These are phyloP conservation scores for Leccinum disarticulatum DNA, from an alignment of 768 basidiomycete species.

Conservation along the genomic window DNA sequence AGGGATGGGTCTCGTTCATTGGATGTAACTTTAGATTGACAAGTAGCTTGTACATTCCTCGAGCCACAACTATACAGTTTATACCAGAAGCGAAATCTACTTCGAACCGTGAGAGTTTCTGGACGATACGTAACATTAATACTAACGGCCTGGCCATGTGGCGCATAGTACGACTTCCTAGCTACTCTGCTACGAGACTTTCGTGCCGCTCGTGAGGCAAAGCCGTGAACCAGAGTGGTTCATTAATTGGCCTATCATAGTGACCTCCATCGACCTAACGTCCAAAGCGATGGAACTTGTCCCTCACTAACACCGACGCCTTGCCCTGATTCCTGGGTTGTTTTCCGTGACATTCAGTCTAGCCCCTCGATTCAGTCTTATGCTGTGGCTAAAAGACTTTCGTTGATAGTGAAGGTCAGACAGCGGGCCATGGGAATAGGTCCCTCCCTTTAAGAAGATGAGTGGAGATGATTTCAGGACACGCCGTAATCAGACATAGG, in stretches of 20 bases:
- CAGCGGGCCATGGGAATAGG: constrained; percentile 13
- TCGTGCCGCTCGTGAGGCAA: too few species aligned
- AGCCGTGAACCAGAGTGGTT: not conserved
- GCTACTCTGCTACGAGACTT: too few species aligned
- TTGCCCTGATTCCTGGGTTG: constrained; percentile 21
- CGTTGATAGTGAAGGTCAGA: not conserved
- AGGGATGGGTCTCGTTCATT: too few species aligned
- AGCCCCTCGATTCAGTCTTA: constrained; percentile 6
- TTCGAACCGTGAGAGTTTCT: too few species aligned
- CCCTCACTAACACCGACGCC: not conserved
- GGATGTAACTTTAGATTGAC: too few species aligned
- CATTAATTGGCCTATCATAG: not conserved
- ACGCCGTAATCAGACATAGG: constrained; percentile 12
- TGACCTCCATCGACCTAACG: not conserved
- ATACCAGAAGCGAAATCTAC: too few species aligned
- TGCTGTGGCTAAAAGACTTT: not conserved
- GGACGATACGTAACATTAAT: too few species aligned
- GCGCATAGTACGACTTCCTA: too few species aligned
- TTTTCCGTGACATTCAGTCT: not conserved
- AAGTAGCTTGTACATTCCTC: too few species aligned
- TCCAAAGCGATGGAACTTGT: not conserved
- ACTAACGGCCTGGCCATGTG: too few species aligned
- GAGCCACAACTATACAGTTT: too few species aligned
- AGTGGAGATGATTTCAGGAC: constrained; percentile 6
- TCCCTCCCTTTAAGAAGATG: constrained; percentile 5